phyloP scores from a whole-genome alignment of 139 green algal species.

The Chlorella sorokiniana region DNA sequence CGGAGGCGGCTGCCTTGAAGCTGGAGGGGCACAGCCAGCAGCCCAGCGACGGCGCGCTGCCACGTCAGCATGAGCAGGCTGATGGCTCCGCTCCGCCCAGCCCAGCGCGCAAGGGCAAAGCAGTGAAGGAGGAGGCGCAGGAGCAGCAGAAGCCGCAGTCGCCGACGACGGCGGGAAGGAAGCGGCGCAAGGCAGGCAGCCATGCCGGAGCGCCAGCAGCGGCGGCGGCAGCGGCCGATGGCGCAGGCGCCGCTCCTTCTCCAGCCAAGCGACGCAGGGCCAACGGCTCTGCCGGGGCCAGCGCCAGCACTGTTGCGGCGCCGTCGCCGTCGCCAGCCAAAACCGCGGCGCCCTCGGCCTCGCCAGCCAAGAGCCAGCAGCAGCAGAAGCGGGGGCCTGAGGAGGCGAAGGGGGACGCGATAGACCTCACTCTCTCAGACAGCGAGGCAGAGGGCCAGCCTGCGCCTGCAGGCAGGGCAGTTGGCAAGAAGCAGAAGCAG shows the following conservation, averaged over 20 bases:
- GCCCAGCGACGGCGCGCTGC: constrained; percentile 5
- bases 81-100: neutral
- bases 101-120: neutral
- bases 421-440: neutral
- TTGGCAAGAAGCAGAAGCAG: neutral
- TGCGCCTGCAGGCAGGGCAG: neutral
- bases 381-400: neutral
- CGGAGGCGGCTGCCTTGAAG: neutral
- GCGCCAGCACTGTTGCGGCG: no score
- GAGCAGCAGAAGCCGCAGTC: neutral
- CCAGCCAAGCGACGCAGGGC: neutral
- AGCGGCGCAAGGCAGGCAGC: neutral
- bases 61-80: neutral
- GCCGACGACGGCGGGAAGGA: neutral
- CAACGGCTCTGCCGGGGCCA: no score
- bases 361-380: neutral
- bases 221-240: neutral
- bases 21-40: neutral
- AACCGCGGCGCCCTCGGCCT: neutral
- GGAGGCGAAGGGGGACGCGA: neutral
- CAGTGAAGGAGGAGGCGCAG: no score
- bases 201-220: neutral
- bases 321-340: no score
- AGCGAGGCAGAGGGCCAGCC: neutral
- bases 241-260: neutral